Conservation (phyloP, 2,329 filamentous ascomycete species). For the Aspergillus udagawae region DNA sequence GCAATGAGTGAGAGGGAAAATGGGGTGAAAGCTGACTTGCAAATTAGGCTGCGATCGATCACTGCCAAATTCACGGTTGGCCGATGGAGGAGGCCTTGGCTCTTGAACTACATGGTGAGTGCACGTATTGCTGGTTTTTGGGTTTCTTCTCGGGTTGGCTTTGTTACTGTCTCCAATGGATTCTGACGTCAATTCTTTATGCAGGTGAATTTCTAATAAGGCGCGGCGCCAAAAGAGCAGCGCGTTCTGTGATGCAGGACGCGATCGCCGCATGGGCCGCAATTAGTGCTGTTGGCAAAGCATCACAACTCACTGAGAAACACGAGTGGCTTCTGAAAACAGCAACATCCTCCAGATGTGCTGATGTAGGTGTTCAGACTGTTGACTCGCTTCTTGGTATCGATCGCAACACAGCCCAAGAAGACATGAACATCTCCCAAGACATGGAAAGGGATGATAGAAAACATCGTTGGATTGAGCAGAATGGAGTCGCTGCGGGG, state of each 20-base stretch:
- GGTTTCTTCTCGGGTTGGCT: neutral
- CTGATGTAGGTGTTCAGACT: slow-evolving; percentile 57
- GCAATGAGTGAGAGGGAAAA: neutral
- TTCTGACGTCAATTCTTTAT: slow-evolving; percentile 1
- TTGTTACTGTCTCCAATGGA: neutral
- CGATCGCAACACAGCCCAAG: slow-evolving; percentile 27
- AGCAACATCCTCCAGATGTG: slow-evolving; percentile 47
- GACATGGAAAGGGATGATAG: slow-evolving; percentile 38
- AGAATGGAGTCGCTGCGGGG: slow-evolving; percentile 35
- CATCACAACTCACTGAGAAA: slow-evolving; percentile 53
- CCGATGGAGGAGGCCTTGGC: slow-evolving; percentile 57
- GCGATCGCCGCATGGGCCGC: slow-evolving; percentile 56
- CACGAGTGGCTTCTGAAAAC: slow-evolving; percentile 60
- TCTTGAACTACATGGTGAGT: slow-evolving; percentile 55
- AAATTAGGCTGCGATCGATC: slow-evolving; percentile 57
- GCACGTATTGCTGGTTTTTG: neutral
- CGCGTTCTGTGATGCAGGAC: slow-evolving; percentile 55
- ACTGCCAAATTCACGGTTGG: slow-evolving; percentile 56
- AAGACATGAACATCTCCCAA: slow-evolving; percentile 25
- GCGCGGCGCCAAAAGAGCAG: slow-evolving; percentile 55
- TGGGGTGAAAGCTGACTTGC: neutral
- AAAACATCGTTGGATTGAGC: slow-evolving; percentile 42
- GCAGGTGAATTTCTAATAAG: slow-evolving; percentile 52
- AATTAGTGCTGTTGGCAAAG: slow-evolving; percentile 57
- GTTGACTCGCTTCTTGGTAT: slow-evolving; percentile 46